These are phyloP conservation scores for Malassezia slooffiae DNA, from an alignment of 1,284 basidiomycete genomes.

Conservation along the genomic window DNA sequence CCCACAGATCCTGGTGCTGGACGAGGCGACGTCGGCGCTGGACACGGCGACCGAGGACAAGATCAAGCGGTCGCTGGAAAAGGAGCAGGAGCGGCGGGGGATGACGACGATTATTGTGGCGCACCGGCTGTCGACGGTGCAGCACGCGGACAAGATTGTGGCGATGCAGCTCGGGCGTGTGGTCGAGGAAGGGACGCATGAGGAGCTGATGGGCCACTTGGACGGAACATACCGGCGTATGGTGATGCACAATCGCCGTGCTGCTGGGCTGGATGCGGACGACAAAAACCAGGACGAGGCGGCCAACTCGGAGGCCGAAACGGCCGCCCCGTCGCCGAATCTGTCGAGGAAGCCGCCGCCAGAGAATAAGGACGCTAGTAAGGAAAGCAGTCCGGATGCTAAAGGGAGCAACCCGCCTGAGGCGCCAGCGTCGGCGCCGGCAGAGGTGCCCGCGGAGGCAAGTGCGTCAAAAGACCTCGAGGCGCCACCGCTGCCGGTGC, in stretches of 20 bases:
- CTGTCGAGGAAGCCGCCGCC: too few species aligned
- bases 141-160: conserved; percentile 40
- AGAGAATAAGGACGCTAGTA: too few species aligned
- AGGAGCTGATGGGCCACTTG: conserved; percentile 22
- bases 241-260: conserved; percentile 33
- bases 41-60: conserved; percentile 39
- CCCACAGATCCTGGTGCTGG: conserved; percentile 34
- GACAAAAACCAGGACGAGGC: background rate
- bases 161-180: conserved; percentile 32
- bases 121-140: conserved; percentile 41
- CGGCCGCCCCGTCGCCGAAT: too few species aligned
- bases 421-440: too few species aligned
- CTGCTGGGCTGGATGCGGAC: conserved; percentile 5
- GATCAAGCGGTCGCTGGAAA: conserved; percentile 32
- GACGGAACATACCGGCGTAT: conserved; percentile 29
- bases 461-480: too few species aligned
- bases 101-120: conserved; percentile 44
- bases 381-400: too few species aligned
- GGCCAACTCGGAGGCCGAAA: background rate
- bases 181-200: conserved; percentile 36
- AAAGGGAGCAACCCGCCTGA: too few species aligned
- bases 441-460: too few species aligned
- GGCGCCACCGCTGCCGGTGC: too few species aligned
- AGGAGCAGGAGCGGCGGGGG: conserved; percentile 35
- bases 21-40: conserved; percentile 42